Percentiles rank a stretch among this genome's conserved stretches.
These are phyloP conservation scores for Fusarium sp. DNA, from an alignment of 2,329 filamentous ascomycete species.

Conservation along the genomic window DNA sequence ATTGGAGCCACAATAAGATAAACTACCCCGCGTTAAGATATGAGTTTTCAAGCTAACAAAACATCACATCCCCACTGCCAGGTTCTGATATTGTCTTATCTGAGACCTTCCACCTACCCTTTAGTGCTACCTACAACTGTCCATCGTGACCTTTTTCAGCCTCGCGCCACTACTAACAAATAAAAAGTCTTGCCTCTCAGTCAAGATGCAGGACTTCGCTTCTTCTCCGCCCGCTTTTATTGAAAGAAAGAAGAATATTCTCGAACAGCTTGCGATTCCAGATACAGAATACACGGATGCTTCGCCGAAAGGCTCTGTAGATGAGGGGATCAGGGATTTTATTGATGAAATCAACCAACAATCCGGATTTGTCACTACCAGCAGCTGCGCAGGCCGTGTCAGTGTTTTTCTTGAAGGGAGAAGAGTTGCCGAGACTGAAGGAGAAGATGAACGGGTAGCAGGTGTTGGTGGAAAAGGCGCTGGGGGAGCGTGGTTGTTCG, in stretches of 20 bases:
- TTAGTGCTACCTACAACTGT: conserved; percentile 4
- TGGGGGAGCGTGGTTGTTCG: conserved; percentile 86
- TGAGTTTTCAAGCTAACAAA: conserved; percentile 33
- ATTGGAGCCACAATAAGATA: conserved; percentile 32
- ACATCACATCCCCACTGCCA: background rate
- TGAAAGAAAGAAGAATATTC: conserved; percentile 77
- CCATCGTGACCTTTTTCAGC: conserved; percentile 39
- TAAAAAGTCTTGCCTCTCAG: conserved; percentile 27
- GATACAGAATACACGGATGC: conserved; percentile 80
- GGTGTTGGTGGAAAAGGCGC: conserved; percentile 86
- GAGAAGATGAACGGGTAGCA: conserved; percentile 56
- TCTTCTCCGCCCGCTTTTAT: conserved; percentile 59
- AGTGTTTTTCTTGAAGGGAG: conserved; percentile 89
- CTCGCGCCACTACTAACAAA: conserved; percentile 39
- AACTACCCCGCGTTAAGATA: conserved; percentile 43
- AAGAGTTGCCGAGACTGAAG: conserved; percentile 52
- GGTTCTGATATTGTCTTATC: conserved; percentile 22
- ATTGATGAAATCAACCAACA: conserved; percentile 82
- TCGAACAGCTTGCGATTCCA: conserved; percentile 76
- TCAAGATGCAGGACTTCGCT: conserved; percentile 49
- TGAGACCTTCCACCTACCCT: conserved; percentile 16
- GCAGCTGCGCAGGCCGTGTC: conserved; percentile 89
- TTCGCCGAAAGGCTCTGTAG: conserved; percentile 89
- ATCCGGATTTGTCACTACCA: conserved; percentile 87
- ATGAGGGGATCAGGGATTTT: conserved; percentile 79